Percentiles rank a stretch among this genome's conserved stretches.
These are phyloP conservation scores for Talaromyces nanjingensis DNA, from an alignment of 495 filamentous ascomycete genomes.

Conservation along the genomic window DNA sequence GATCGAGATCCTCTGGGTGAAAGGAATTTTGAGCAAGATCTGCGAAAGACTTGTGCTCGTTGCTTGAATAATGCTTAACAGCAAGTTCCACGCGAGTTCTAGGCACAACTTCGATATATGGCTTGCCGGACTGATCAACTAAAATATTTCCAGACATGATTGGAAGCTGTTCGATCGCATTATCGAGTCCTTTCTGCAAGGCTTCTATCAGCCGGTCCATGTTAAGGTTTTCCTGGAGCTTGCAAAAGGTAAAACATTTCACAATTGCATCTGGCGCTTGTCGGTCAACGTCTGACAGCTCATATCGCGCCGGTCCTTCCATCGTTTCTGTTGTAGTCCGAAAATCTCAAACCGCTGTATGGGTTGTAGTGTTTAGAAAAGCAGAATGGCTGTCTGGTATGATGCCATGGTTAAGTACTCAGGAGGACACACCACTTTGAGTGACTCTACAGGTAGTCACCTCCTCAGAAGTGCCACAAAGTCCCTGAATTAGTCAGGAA, in stretches of 20 bases:
- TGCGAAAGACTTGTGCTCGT: not conserved
- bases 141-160: not conserved
- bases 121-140: not conserved
- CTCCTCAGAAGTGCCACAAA: too few relatives aligned
- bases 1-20: not conserved
- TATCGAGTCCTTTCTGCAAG: not conserved
- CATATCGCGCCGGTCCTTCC: not conserved
- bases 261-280: not conserved
- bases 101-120: not conserved
- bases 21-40: not conserved
- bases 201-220: not conserved
- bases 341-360: not conserved
- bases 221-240: not conserved
- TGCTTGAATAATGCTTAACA: not conserved
- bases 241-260: not conserved
- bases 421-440: too few relatives aligned
- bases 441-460: too few relatives aligned
- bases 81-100: not conserved
- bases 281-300: not conserved
- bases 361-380: not conserved
- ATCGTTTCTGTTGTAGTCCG: not conserved
- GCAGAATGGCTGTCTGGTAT: not conserved
- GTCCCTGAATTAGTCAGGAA: too few relatives aligned
- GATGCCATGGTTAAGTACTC: not conserved
- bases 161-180: not conserved